Conservation (phyloP, 345 rosid species). For the Odontarrhena argentea region DNA sequence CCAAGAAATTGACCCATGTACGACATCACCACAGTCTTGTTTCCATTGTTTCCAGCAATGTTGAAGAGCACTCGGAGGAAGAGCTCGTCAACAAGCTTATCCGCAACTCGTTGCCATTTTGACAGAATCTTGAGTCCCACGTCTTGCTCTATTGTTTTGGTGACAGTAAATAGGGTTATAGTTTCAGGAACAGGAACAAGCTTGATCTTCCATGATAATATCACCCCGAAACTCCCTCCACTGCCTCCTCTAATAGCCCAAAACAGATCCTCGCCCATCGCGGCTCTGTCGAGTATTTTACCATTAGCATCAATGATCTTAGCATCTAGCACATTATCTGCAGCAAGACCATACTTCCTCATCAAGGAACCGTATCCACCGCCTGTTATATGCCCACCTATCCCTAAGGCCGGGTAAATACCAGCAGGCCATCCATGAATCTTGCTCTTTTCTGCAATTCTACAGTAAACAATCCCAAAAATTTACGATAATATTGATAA, state of each 20-base stretch:
- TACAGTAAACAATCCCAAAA: not conserved
- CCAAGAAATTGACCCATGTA: slow-evolving; percentile 56
- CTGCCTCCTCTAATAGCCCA: slow-evolving; percentile 38
- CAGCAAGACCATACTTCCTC: slow-evolving; percentile 74
- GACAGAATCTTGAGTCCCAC: too few relatives aligned
- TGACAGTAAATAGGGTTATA: slow-evolving; percentile 47
- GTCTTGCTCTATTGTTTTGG: too few relatives aligned
- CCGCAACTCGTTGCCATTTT: too few relatives aligned
- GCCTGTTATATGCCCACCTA: slow-evolving; percentile 65
- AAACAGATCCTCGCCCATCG: slow-evolving; percentile 69
- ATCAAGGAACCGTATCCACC: slow-evolving; percentile 70
- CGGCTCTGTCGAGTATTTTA: slow-evolving; percentile 47
- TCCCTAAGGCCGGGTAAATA: slow-evolving; percentile 51
- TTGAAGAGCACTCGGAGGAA: slow-evolving; percentile 44
- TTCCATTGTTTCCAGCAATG: slow-evolving; percentile 28
- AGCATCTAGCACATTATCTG: slow-evolving; percentile 68
- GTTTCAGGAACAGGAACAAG: too few relatives aligned
- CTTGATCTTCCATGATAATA: too few relatives aligned
- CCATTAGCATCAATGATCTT: slow-evolving; percentile 57
- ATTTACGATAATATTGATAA: not conserved
- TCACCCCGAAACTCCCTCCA: slow-evolving; percentile 9
- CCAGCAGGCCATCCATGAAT: slow-evolving; percentile 60
- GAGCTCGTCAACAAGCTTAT: slow-evolving; percentile 24
- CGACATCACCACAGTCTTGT: slow-evolving; percentile 41
- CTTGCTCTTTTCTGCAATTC: slow-evolving; percentile 48